A percentile compares a stretch with the other conserved stretches of the same genome.
These are phyloP conservation scores for Thelonectria olida DNA, from an alignment of 2,329 filamentous ascomycete genomes.

Conservation along the genomic window DNA sequence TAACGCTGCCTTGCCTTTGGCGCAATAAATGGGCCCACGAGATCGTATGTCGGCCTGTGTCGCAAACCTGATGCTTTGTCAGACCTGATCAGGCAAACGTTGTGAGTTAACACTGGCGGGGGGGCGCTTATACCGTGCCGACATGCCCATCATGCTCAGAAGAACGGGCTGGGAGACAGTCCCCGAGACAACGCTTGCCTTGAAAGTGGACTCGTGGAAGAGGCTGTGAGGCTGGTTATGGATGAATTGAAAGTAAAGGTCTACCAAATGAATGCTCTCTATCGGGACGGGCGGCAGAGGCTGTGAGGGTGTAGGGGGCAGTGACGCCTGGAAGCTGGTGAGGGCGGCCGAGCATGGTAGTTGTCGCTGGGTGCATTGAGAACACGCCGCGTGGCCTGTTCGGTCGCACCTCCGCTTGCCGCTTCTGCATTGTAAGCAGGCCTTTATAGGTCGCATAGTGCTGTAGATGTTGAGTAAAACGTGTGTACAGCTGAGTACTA, in stretches of 20 bases:
- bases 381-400: slow-evolving; percentile 4
- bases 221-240: slow-evolving; percentile 37
- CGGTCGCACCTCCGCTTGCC: slow-evolving; percentile 33
- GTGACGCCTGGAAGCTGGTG: not conserved
- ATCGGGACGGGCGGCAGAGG: rapidly evolving
- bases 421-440: slow-evolving; percentile 29
- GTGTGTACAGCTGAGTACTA: not conserved
- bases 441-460: slow-evolving; percentile 32
- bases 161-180: slow-evolving; percentile 26
- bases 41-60: slow-evolving; percentile 20
- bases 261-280: slow-evolving; percentile 23
- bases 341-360: slow-evolving; percentile 18
- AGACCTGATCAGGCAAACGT: not conserved
- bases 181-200: slow-evolving; percentile 18
- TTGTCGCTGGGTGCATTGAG: slow-evolving; percentile 27
- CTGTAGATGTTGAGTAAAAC: not conserved
- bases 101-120: not conserved
- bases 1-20: slow-evolving; percentile 30
- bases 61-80: slow-evolving; percentile 16
- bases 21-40: slow-evolving; percentile 28
- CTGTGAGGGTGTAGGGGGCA: not conserved
- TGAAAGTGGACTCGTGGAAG: slow-evolving; percentile 32
- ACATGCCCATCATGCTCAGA: slow-evolving; percentile 33
- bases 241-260: slow-evolving; percentile 33
- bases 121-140: slow-evolving; percentile 25